Conservation (phyloP, 192 early-diverging fungal species). For the Linnemannia schmuckeri region DNA sequence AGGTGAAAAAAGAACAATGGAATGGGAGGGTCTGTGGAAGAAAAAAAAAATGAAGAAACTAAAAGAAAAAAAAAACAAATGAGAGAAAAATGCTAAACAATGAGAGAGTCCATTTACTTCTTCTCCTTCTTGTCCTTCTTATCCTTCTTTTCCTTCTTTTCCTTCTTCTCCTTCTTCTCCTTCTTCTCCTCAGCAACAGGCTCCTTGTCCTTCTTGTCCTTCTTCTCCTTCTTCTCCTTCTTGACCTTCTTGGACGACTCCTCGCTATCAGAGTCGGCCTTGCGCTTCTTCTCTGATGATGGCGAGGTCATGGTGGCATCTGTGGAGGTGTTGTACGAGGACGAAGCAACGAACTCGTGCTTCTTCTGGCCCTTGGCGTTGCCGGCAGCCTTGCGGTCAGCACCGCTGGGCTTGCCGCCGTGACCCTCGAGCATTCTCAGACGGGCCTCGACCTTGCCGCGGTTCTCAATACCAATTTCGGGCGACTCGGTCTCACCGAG, state of each 20-base stretch:
- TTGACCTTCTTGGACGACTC: conserved; percentile 58
- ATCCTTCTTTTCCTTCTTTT: conserved; percentile 66
- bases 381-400: conserved; percentile 78
- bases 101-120: conserved; percentile 28
- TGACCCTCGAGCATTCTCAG: conserved; percentile 92
- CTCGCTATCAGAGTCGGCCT: conserved; percentile 56
- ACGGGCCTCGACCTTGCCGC: conserved; percentile 89
- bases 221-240: conserved; percentile 61
- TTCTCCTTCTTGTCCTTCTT: conserved; percentile 32
- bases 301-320: conserved; percentile 49
- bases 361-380: conserved; percentile 74
- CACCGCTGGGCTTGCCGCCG: conserved; percentile 61
- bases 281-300: conserved; percentile 57
- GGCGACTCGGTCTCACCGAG: conserved; percentile 83
- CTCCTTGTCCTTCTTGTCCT: conserved; percentile 60
- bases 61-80: conserved; percentile 27
- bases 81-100: background rate
- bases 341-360: conserved; percentile 68
- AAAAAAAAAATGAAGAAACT: conserved; percentile 16
- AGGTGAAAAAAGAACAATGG: conserved; percentile 15
- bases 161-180: conserved; percentile 67
- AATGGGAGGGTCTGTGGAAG: conserved; percentile 21
- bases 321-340: conserved; percentile 62
- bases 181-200: conserved; percentile 36
- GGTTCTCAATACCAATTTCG: conserved; percentile 88